These are phyloP conservation scores for Arthroderma sp. DNA, from an alignment of 2,329 filamentous ascomycete species.

Conservation along the genomic window DNA sequence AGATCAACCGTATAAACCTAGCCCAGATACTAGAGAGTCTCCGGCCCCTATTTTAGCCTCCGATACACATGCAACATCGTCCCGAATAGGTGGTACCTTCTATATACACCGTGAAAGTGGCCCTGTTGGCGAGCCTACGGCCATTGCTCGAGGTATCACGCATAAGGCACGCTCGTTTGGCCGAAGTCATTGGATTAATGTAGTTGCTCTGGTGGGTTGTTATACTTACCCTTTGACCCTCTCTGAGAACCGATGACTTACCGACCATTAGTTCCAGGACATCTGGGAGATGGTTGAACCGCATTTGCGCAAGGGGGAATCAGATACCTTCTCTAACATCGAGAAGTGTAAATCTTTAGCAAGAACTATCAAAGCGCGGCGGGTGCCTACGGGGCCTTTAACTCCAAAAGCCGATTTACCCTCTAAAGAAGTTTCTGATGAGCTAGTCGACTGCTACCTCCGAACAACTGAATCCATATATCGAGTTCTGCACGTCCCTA, in stretches of 20 bases:
- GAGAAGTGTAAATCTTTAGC: conserved; percentile 40
- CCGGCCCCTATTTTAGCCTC: conserved; percentile 16
- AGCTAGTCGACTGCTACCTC: conserved; percentile 44
- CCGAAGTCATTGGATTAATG: conserved; percentile 42
- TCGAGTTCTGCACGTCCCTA: conserved; percentile 47
- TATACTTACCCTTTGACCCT: conserved; percentile 29
- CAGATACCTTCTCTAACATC: conserved; percentile 28
- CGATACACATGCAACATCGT: conserved; percentile 29
- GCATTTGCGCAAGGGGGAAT: conserved; percentile 22
- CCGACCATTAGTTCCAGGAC: not conserved
- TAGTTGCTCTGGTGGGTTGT: conserved; percentile 33
- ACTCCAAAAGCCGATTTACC: conserved; percentile 36
- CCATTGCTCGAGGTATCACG: conserved; percentile 34
- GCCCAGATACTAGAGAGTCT: conserved; percentile 11
- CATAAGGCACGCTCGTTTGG: conserved; percentile 46
- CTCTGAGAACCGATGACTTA: conserved; percentile 5
- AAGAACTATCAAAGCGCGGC: conserved; percentile 37
- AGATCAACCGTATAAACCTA: conserved; percentile 28
- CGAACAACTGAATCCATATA: conserved; percentile 46
- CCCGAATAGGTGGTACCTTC: conserved; percentile 34
- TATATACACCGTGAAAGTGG: conserved; percentile 33
- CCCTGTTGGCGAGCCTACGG: conserved; percentile 21
- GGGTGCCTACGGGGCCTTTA: conserved; percentile 14
- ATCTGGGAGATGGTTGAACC: conserved; percentile 15
- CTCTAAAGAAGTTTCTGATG: conserved; percentile 34